A percentile compares a stretch with the other conserved stretches of the same genome.
These are phyloP conservation scores for Entophlyctis helioformis DNA, from an alignment of 192 early-diverging fungal species.

Conservation along the genomic window DNA sequence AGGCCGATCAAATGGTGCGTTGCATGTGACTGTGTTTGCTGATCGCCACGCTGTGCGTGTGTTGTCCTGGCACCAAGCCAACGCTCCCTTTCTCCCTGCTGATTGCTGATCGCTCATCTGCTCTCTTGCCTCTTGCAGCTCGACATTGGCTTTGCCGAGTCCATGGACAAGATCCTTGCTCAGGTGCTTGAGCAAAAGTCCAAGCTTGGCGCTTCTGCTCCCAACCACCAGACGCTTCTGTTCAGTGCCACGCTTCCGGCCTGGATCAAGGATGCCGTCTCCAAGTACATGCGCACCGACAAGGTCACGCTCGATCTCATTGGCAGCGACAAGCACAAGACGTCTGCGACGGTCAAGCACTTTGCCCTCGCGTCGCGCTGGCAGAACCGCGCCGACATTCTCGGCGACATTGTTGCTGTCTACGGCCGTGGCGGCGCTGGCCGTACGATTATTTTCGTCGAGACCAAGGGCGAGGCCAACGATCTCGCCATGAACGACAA, in stretches of 20 bases:
- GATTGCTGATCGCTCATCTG: background rate
- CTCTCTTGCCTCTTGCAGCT: constrained; percentile 9
- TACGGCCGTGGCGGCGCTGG: constrained; percentile 64
- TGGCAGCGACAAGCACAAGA: constrained; percentile 78
- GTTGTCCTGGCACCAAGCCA: background rate
- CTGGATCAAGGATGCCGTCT: constrained; percentile 53
- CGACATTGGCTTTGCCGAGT: constrained; percentile 71
- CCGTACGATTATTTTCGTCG: constrained; percentile 86
- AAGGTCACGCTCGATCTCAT: constrained; percentile 66
- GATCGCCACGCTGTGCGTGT: too few relatives aligned
- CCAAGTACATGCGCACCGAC: constrained; percentile 42
- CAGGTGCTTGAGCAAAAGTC: constrained; percentile 68
- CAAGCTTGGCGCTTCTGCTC: constrained; percentile 9
- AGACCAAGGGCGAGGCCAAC: constrained; percentile 85
- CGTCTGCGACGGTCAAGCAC: constrained; percentile 77
- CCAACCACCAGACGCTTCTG: constrained; percentile 54
- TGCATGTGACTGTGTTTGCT: too few relatives aligned
- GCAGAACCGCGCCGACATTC: constrained; percentile 79
- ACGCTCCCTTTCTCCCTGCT: background rate
- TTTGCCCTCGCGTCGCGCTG: constrained; percentile 76
- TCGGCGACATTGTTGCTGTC: constrained; percentile 87
- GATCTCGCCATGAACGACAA: constrained; percentile 70
- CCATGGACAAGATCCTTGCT: constrained; percentile 68
- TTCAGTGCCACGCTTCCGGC: constrained; percentile 78
- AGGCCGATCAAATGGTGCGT: constrained; percentile 74